phyloP scores from a whole-genome alignment of 805 yeast species.

The Zygotorulaspora chibaensis region DNA sequence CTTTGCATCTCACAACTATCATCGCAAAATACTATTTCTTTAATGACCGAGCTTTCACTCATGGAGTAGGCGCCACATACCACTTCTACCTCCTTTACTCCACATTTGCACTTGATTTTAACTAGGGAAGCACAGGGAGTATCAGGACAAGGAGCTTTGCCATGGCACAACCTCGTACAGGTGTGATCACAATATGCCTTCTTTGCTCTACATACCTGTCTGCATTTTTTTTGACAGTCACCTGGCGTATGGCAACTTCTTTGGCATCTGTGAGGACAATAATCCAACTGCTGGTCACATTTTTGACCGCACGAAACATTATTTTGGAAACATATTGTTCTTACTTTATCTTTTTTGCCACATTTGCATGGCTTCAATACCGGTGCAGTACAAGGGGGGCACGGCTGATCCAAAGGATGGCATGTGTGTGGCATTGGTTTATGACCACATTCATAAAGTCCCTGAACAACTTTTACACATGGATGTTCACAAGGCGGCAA shows the following conservation, averaged over 20 bases:
- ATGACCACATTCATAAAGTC: constrained; percentile 61
- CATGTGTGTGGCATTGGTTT: constrained; percentile 65
- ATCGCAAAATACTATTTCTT: constrained; percentile 54
- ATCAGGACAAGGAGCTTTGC: constrained; percentile 50
- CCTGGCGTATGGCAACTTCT: constrained; percentile 54
- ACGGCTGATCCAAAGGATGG: constrained; percentile 57
- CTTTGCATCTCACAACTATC: constrained; percentile 59
- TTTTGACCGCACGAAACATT: constrained; percentile 63
- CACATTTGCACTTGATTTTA: constrained; percentile 59
- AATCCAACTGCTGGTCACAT: constrained; percentile 49
- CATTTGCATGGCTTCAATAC: constrained; percentile 60
- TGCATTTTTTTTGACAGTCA: constrained; percentile 59
- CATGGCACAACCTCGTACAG: constrained; percentile 64
- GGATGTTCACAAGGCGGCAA: constrained; percentile 62
- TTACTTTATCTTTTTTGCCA: constrained; percentile 46
- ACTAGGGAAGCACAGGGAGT: constrained; percentile 51
- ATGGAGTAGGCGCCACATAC: constrained; percentile 54
- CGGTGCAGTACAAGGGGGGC: constrained; percentile 73
- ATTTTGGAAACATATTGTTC: constrained; percentile 65
- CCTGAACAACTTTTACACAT: constrained; percentile 47
- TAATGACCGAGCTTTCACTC: constrained; percentile 33
- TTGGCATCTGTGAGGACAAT: constrained; percentile 51
- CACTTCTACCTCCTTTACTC: constrained; percentile 44
- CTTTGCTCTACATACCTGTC: constrained; percentile 50
- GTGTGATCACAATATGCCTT: constrained; percentile 62